Conservation (phyloP, 768 basidiomycete species). For the Serendipita sp. region DNA sequence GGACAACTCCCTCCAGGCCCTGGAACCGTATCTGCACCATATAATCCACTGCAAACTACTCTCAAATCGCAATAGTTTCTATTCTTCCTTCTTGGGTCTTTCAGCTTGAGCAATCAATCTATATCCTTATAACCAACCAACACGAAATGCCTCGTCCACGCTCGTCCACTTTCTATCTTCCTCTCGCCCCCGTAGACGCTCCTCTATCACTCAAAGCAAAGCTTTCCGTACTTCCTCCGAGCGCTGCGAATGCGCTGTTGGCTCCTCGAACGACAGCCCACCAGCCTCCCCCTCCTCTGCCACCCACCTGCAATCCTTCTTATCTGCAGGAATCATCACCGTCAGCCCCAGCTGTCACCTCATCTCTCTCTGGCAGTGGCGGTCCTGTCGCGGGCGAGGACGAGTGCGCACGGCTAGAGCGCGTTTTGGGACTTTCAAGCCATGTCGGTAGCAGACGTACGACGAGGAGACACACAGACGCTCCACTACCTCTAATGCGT, state of each 20-base stretch:
- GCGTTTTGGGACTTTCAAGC: neutral
- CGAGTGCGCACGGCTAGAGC: neutral
- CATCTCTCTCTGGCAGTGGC: neutral
- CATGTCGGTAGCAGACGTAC: neutral
- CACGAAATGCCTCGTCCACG: conserved; percentile 3
- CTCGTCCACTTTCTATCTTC: neutral
- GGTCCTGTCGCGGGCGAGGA: neutral
- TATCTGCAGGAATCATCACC: neutral
- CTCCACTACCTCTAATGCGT: neutral
- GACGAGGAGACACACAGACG: neutral
- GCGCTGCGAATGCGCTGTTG: neutral
- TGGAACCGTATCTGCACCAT: too few species aligned
- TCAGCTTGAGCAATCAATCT: too few species aligned
- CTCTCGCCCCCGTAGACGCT: neutral
- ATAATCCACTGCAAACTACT: too few species aligned
- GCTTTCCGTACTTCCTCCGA: conserved; percentile 1
- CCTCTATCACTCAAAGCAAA: conserved; percentile 2
- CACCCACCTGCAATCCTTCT: too few species aligned
- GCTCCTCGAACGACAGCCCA: neutral
- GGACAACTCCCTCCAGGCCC: too few species aligned
- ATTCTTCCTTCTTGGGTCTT: too few species aligned
- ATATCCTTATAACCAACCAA: too few species aligned
- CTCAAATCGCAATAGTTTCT: too few species aligned
- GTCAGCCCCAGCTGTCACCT: neutral
- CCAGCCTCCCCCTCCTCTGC: neutral